Evolutionary conservation across 192 early-diverging fungal species (phyloP).

Genomic region (Spinellus fusiger): DNA sequence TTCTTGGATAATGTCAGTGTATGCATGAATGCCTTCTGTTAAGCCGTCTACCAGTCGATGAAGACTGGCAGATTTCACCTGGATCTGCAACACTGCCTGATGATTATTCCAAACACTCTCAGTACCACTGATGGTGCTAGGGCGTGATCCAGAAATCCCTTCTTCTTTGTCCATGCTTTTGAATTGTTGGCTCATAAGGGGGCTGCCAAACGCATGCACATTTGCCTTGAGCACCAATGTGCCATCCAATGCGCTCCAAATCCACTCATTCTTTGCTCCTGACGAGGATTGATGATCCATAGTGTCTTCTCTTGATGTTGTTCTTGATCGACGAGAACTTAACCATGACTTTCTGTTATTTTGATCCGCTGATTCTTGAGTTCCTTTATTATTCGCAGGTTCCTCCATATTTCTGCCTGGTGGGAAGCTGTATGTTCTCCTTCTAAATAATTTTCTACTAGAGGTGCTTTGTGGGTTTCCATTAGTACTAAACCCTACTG

Average conservation of each 20-base stretch:
- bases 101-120: not conserved
- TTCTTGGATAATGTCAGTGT: not conserved
- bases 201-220: not conserved
- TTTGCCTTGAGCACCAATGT: not conserved
- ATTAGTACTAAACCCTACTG: not conserved
- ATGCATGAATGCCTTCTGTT: conserved; percentile 42
- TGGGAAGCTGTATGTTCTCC: conserved; percentile 30
- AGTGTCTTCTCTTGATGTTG: no score
- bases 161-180: not conserved
- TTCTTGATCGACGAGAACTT: no score
- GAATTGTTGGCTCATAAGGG: not conserved
- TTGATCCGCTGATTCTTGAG: no score
- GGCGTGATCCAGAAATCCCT: no score
- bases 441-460: conserved; percentile 1
- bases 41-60: conserved; percentile 9
- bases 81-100: not conserved
- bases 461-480: not conserved
- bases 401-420: conserved; percentile 4
- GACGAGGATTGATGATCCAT: no score
- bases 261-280: not conserved
- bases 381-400: not conserved
- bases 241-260: not conserved
- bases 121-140: not conserved
- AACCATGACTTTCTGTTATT: no score
- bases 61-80: not conserved